Evolutionary conservation across 306 rosid genomes (phyloP).

Genomic region (Albizia julibrissin): DNA sequence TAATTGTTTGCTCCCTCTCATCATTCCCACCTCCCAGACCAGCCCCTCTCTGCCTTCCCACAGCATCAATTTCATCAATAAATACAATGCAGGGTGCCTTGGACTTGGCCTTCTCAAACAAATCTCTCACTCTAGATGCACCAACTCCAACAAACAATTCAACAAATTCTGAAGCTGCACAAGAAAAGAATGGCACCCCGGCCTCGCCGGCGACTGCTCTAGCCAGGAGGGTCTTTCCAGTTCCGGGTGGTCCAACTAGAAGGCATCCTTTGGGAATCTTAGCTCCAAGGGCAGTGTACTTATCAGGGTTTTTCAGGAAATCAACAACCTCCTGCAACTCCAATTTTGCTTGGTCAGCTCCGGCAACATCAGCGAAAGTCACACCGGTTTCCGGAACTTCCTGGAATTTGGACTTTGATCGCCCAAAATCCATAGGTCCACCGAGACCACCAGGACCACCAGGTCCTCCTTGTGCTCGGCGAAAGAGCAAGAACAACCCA

Average conservation of each 20-base stretch:
- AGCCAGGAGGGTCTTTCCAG: constrained; percentile 93
- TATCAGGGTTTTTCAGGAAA: constrained; percentile 94
- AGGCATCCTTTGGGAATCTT: constrained; percentile 98
- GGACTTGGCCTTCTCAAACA: constrained; percentile 96
- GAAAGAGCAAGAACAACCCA: constrained; percentile 85
- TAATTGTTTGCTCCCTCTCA: constrained; percentile 98
- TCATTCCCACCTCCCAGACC: constrained; percentile 99
- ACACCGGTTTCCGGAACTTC: constrained; percentile 97
- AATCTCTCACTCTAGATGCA: constrained; percentile 92
- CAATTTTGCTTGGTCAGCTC: constrained; percentile 94
- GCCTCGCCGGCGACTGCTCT: constrained; percentile 96
- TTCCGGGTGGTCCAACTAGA: constrained; percentile 94
- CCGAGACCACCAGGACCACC: constrained; percentile 95
- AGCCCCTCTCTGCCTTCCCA: constrained; percentile 99
- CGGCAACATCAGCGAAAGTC: constrained; percentile 86
- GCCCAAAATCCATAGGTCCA: constrained; percentile 97
- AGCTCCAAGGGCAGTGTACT: constrained; percentile 94
- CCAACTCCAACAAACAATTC: constrained; percentile 96
- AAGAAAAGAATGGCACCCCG: constrained; percentile 93
- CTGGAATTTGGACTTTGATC: constrained; percentile 88
- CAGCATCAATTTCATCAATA: constrained; percentile 96
- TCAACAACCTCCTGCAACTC: constrained; percentile 94
- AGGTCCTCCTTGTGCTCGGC: constrained; percentile 83
- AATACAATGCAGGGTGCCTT: constrained; percentile 99
- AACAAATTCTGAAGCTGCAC: constrained; percentile 96